These are phyloP conservation scores for Leptomonas seymouri DNA, from an alignment of 208 protist genomes.

Conservation along the genomic window DNA sequence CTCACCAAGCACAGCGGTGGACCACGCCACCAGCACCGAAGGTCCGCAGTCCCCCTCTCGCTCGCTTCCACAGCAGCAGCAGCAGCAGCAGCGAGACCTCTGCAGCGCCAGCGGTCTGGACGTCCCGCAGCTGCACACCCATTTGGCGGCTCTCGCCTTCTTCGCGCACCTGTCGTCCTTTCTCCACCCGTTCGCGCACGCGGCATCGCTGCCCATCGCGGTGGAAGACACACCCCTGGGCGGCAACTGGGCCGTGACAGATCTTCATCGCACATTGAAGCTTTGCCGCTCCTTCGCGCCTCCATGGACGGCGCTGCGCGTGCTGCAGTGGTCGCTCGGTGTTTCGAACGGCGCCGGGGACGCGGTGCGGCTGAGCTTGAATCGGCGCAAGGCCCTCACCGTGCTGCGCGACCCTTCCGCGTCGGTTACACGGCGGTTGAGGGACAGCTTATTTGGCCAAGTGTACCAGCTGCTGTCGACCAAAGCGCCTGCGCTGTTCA, in stretches of 20 bases:
- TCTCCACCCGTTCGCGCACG: constrained; percentile 39
- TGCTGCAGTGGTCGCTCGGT: constrained; percentile 47
- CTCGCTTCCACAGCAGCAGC: background rate
- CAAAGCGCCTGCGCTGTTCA: constrained; percentile 67
- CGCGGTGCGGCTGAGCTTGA: constrained; percentile 75
- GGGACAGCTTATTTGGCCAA: constrained; percentile 89
- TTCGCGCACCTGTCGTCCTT: constrained; percentile 32
- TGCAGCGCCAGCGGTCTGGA: constrained; percentile 30
- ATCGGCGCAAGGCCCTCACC: constrained; percentile 79
- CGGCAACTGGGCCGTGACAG: constrained; percentile 17
- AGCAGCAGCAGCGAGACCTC: constrained; percentile 21
- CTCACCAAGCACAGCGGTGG: background rate
- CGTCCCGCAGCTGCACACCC: constrained; percentile 10
- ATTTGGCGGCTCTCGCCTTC: constrained; percentile 26
- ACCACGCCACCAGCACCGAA: background rate
- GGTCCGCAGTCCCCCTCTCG: background rate
- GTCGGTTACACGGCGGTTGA: constrained; percentile 44
- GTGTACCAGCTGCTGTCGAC: constrained; percentile 72
- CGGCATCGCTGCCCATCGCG: constrained; percentile 23
- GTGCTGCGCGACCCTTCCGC: constrained; percentile 51
- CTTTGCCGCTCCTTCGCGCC: constrained; percentile 37
- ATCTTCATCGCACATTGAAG: constrained; percentile 24
- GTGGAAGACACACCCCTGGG: constrained; percentile 28
- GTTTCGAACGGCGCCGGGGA: constrained; percentile 59
- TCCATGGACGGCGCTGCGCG: constrained; percentile 43